Percentiles rank a stretch among this genome's conserved stretches.
phyloP scores from a whole-genome alignment of 176 grass and related monocot genomes.

The Raddia guianensis region DNA sequence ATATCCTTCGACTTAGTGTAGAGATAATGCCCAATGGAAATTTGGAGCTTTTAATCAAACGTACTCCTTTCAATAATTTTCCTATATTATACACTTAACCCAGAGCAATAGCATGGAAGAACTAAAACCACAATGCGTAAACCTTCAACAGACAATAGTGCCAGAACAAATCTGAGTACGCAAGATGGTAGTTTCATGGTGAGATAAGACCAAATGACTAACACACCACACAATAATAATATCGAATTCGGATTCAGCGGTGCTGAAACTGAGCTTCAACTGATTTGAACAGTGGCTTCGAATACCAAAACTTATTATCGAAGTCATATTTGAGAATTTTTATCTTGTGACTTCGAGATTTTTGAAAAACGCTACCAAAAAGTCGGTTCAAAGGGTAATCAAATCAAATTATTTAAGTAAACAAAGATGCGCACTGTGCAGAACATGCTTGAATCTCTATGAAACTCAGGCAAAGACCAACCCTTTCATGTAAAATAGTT shows the following conservation, averaged over 20 bases:
- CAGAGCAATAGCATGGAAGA: conserved; percentile 12
- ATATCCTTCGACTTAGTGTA: conserved; percentile 19
- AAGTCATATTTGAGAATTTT: too few species aligned
- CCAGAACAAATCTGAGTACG: not conserved
- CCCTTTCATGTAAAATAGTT: conserved; percentile 17
- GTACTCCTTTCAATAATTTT: not conserved
- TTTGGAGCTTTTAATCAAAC: conserved; percentile 10
- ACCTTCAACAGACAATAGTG: conserved; percentile 17
- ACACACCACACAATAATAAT: too few species aligned
- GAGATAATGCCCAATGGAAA: not conserved
- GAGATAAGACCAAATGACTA: conserved; percentile 1
- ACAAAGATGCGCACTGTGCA: too few species aligned
- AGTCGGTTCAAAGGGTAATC: too few species aligned
- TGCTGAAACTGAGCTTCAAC: too few species aligned
- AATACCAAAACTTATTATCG: too few species aligned
- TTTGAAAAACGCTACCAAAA: too few species aligned
- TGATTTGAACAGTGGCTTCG: too few species aligned
- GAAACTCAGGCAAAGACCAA: not conserved
- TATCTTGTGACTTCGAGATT: too few species aligned
- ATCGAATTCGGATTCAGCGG: too few species aligned
- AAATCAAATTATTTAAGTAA: too few species aligned
- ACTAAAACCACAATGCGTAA: not conserved
- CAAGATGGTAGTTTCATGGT: not conserved
- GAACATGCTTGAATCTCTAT: not conserved
- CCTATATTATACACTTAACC: conserved; percentile 5